Conservation (phyloP, 2,329 filamentous ascomycete species). For the Drechslera avenae region DNA sequence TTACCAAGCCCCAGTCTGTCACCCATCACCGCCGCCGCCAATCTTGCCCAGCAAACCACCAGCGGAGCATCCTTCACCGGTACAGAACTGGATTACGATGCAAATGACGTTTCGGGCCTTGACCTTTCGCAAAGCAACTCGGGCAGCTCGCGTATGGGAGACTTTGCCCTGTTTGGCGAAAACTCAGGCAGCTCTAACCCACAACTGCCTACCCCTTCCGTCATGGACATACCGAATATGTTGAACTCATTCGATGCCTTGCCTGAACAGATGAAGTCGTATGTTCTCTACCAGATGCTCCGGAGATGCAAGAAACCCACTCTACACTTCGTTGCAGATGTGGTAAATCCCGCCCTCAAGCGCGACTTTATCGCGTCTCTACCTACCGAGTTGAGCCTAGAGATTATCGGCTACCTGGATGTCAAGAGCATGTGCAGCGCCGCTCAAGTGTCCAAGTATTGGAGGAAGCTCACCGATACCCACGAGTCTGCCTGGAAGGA, state of each 20-base stretch:
- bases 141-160: conserved; percentile 16
- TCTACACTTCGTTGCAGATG: conserved; percentile 83
- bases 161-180: conserved; percentile 26
- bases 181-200: conserved; percentile 35
- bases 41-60: conserved; percentile 50
- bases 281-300: conserved; percentile 95
- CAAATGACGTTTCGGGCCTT: conserved; percentile 46
- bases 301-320: conserved; percentile 86
- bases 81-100: conserved; percentile 39
- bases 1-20: conserved; percentile 94
- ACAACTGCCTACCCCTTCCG: conserved; percentile 45
- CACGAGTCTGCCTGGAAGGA: conserved; percentile 98
- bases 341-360: conserved; percentile 92
- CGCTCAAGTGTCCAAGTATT: conserved; percentile 91
- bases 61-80: conserved; percentile 31
- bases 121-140: conserved; percentile 37
- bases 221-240: conserved; percentile 84
- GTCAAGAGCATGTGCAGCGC: conserved; percentile 84
- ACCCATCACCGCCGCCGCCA: conserved; percentile 81
- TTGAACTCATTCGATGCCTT: conserved; percentile 89
- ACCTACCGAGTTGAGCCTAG: conserved; percentile 83
- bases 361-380: conserved; percentile 88
- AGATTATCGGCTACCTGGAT: conserved; percentile 86
- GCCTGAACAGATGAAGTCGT: conserved; percentile 88
- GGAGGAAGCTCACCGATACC: conserved; percentile 87